Percentiles rank a stretch among this genome's conserved stretches.
Conservation (phyloP, 2,329 filamentous ascomycete species). For the Xylaria arbuscula region DNA sequence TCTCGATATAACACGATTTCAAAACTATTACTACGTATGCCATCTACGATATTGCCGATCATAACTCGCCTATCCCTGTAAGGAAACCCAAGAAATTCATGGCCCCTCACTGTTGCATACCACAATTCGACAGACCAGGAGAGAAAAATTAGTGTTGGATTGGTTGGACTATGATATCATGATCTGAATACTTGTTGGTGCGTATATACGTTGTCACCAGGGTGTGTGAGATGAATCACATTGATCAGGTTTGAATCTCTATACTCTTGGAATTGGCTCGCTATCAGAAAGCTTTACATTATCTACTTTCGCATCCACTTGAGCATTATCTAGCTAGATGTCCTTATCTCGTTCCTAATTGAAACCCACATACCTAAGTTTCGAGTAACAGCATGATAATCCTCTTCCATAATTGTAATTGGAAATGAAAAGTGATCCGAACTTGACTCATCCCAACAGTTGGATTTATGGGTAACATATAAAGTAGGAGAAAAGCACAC, state of each 20-base stretch:
- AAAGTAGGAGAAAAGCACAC: not conserved
- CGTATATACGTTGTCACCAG: not conserved
- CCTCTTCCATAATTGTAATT: not conserved
- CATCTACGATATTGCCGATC: not conserved
- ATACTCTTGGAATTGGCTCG: not conserved
- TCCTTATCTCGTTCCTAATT: not conserved
- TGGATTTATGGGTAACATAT: not conserved
- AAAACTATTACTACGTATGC: not conserved
- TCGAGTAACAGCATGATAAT: not conserved
- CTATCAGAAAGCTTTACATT: not conserved
- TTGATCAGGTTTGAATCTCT: not conserved
- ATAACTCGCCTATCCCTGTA: not conserved
- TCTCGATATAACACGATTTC: not conserved
- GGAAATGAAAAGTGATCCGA: not conserved
- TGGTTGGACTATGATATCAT: not conserved
- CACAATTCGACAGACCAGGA: not conserved
- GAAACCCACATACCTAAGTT: not conserved
- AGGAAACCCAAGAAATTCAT: not conserved
- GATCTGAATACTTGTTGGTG: not conserved
- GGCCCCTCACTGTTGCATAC: not conserved
- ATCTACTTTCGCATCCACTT: not conserved
- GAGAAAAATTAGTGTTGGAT: not conserved
- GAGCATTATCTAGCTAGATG: not conserved
- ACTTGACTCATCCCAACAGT: not conserved
- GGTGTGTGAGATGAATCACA: not conserved